These are phyloP conservation scores for Wilcoxina mikolae DNA, from an alignment of 495 filamentous ascomycete species.

Conservation along the genomic window DNA sequence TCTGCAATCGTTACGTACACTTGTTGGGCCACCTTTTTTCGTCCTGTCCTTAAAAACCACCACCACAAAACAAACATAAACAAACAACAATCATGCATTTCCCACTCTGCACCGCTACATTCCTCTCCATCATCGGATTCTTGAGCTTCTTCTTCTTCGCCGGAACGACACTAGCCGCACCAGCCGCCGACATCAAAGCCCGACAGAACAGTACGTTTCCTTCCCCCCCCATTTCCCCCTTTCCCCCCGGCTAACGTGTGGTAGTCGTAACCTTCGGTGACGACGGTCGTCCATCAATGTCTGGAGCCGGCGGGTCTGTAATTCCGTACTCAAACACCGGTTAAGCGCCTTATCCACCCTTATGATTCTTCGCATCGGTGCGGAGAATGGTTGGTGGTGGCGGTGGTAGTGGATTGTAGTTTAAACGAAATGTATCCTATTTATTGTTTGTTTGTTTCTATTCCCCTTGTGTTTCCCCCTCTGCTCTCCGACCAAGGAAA, in stretches of 20 bases:
- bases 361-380: background rate
- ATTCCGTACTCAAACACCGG: background rate
- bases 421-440: background rate
- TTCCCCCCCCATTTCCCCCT: background rate
- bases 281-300: conserved; percentile 5
- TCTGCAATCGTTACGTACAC: background rate
- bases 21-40: background rate
- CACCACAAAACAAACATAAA: background rate
- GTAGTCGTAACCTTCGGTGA: background rate
- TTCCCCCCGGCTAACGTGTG: background rate
- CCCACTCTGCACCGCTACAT: background rate
- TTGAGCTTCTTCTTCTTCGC: too few relatives aligned
- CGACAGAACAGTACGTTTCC: background rate
- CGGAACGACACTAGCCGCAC: background rate
- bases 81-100: background rate
- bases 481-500: conserved; percentile 3
- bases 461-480: background rate
- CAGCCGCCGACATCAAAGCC: background rate
- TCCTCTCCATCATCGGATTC: background rate
- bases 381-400: background rate
- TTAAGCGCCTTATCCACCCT: background rate
- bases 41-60: background rate
- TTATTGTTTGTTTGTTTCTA: background rate
- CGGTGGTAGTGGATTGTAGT: background rate
- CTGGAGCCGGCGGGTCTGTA: background rate